Percentiles rank a stretch among this genome's conserved stretches.
These are phyloP conservation scores for Pseudogymnoascus sp. DNA, from an alignment of 2,329 filamentous ascomycete species.

Conservation along the genomic window DNA sequence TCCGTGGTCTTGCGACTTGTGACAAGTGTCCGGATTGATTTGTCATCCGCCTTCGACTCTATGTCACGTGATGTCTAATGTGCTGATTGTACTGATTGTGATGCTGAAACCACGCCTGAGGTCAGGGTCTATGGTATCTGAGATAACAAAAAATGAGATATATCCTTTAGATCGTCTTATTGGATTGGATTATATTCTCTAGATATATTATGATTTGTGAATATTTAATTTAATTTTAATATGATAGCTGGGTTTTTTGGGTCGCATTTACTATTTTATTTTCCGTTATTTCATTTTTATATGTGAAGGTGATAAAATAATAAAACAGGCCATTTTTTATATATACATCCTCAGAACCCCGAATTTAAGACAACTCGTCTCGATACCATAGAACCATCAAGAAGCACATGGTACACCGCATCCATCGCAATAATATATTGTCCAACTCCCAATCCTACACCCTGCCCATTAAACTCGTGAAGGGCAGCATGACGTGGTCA, in stretches of 20 bases:
- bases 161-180: not conserved
- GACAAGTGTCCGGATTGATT: no score
- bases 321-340: not conserved
- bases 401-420: not conserved
- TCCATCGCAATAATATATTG: not conserved
- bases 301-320: not conserved
- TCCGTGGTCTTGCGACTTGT: no score
- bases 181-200: not conserved
- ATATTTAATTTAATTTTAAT: not conserved
- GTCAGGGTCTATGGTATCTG: not conserved
- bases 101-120: not conserved
- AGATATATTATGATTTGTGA: not conserved
- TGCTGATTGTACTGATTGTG: not conserved
- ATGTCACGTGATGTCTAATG: not conserved
- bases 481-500: constrained; percentile 3
- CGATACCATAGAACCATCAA: not conserved
- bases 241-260: not conserved
- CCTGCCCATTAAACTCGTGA: not conserved
- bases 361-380: not conserved
- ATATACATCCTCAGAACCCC: not conserved
- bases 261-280: not conserved
- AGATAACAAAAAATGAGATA: not conserved
- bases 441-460: not conserved
- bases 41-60: no score
- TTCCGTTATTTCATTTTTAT: not conserved